Evolutionary conservation across 2,329 filamentous ascomycete species (phyloP), one percentile per base, ranked within the genome.

Genomic region (Beauveria medogensis): DNA sequence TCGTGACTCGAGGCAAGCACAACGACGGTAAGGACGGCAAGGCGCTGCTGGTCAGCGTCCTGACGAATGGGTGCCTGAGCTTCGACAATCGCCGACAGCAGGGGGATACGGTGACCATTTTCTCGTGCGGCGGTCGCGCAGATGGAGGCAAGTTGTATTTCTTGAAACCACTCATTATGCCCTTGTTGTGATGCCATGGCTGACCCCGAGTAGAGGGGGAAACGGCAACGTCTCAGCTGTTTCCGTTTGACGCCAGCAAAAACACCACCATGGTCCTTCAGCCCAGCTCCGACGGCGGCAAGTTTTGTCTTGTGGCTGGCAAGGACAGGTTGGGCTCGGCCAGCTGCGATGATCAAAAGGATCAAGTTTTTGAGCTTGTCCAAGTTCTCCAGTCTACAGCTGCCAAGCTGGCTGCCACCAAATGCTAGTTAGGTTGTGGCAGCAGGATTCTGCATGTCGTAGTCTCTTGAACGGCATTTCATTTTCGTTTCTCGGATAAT

Each of bases 51-150:
- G 77, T 82, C 18, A 82, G 78, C 70, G 74, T 75, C 30, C 64
- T 81, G 71, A 81, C 72, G 51, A 74, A 81, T 56, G 80, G 80
- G n/a, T 82, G 80, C 61, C 71, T 82, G 51, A 80, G 75, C 69
- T 78, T 81, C 51, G 80, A 82, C 62, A 69, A 68, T 18, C 72
- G 80, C 22, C 72, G 79, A 20, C 67, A 70, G 5, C 67, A 69
- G 3, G 75, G 74, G 1, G 79, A 82, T 58, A 79, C 75, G 1
- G 79, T 82, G 28, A 79, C 69, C 5, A 59, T 82, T 20, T 82
- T 82, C 63, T 80, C 79, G 1, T 82, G 80, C 63, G 80, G 80
- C 28, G 80, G 80, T 10, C 74, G 79, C 41, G 80, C 79, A 18
- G 79, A 75, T 47, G 80, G 80, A 52, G 67, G 76, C 75, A 68